Evolutionary conservation across 1,139 yeast species (phyloP), one percentile per base, ranked within the genome.

Genomic region (Yamadazyma blattariae): DNA sequence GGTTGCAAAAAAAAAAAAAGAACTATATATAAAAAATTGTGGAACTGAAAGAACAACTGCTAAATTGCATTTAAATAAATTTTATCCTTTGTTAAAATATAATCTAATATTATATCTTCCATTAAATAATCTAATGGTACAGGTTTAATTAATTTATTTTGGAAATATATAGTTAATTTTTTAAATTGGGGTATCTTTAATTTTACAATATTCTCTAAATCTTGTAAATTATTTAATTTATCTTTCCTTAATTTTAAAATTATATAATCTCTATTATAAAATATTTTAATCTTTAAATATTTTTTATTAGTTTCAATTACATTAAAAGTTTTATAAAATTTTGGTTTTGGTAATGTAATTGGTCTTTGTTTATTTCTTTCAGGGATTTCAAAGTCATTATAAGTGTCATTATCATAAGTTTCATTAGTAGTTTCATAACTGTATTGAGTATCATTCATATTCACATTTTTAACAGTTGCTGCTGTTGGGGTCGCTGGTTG

Each of bases 171-270:
- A 18, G 46, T 41, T 25, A 61, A 45, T 19, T 51, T 47, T 24
- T 50, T 45, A 21, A 45, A 49, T 25, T 37, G 39, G 29, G 46
- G 42, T 19, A 48, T 42, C 37, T 57, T 39, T 5, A 57, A 40
- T 33, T 52, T 49, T 12, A 63, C 48, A 10, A 57, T 55, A 30
- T 57, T 50, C 23, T 52, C 44, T 25, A 64, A 49, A 35, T 63
- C 65, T 31, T 54, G 40, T 27, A 60, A 34, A 33, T 45, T 48
- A 11, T 38, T 36, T 19, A 62, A 48, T 38, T 48, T 51, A 33
- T 58, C 63, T 37, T 61, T 63, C 15, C 57, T 49, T 32, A 63
- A 43, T 38, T 53, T 51, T 10, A 63, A 36, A 1, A 54, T 48
- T 10, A 55, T 40, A 10, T 23, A 35, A 14, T 36, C 34, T 9